Percentiles rank a stretch among this genome's conserved stretches.
phyloP scores from a whole-genome alignment of 2,329 filamentous ascomycete species.

The Calonectria pseudoreteaudii region DNA sequence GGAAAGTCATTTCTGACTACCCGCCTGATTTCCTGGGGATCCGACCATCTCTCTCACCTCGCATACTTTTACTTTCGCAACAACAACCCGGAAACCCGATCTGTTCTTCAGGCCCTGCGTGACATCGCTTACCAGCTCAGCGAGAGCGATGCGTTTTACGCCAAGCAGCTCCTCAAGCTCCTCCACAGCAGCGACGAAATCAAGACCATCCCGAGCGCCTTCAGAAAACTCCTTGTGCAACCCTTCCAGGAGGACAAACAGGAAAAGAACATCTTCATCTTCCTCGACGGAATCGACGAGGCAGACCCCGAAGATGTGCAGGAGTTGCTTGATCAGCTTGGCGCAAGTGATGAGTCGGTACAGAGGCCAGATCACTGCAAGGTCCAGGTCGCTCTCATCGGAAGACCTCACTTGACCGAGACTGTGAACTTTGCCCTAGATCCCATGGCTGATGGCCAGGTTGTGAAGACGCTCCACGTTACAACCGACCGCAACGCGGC shows the following conservation, averaged over 20 bases:
- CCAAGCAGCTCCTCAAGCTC: slow-evolving; percentile 52
- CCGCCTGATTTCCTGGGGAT: slow-evolving; percentile 55
- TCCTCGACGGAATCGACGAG: slow-evolving; percentile 62
- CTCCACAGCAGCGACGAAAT: slow-evolving; percentile 54
- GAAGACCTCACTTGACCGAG: slow-evolving; percentile 56
- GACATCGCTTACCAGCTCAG: slow-evolving; percentile 61
- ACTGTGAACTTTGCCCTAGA: slow-evolving; percentile 50
- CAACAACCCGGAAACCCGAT: slow-evolving; percentile 58
- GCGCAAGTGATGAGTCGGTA: slow-evolving; percentile 37
- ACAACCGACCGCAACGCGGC: slow-evolving; percentile 55
- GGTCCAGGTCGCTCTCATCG: slow-evolving; percentile 54
- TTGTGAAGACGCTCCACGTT: slow-evolving; percentile 55
- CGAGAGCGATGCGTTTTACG: slow-evolving; percentile 58
- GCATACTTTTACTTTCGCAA: slow-evolving; percentile 63
- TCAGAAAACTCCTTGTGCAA: slow-evolving; percentile 54
- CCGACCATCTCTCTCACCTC: slow-evolving; percentile 47
- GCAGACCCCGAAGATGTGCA: slow-evolving; percentile 52
- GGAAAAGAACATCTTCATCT: slow-evolving; percentile 53
- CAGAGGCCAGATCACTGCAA: slow-evolving; percentile 33
- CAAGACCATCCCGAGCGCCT: slow-evolving; percentile 57
- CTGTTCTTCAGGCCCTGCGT: slow-evolving; percentile 57
- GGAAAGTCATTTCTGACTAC: slow-evolving; percentile 61
- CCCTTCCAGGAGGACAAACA: slow-evolving; percentile 50
- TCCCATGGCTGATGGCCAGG: slow-evolving; percentile 43
- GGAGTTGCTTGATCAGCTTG: slow-evolving; percentile 51